These are phyloP conservation scores for Lachnellula cervina DNA, from an alignment of 2,329 filamentous ascomycete genomes.

Conservation along the genomic window DNA sequence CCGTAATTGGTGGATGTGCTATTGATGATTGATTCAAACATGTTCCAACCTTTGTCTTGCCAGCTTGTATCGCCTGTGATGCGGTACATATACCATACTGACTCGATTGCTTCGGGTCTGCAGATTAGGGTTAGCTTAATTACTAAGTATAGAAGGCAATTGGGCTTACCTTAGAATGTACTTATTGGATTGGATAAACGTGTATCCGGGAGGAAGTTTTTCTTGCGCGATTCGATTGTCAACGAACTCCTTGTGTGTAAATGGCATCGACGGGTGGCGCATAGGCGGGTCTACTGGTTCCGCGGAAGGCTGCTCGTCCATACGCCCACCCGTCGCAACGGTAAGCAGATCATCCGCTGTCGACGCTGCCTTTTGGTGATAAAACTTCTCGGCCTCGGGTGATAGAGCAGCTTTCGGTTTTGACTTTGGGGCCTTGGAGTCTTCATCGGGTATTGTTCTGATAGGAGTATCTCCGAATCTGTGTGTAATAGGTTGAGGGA, in stretches of 20 bases:
- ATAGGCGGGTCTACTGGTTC: constrained; percentile 1
- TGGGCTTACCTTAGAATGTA: constrained; percentile 58
- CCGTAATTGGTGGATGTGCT: constrained; percentile 62
- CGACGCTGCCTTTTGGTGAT: constrained; percentile 1
- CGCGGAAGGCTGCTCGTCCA: constrained; percentile 1
- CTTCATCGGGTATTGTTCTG: background rate
- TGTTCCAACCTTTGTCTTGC: constrained; percentile 79
- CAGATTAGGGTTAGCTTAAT: constrained; percentile 12
- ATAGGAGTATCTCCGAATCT: constrained; percentile 3
- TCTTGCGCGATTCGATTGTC: constrained; percentile 40
- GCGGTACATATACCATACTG: constrained; percentile 84
- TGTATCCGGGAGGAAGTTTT: constrained; percentile 47
- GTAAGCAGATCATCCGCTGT: background rate
- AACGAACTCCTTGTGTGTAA: constrained; percentile 52
- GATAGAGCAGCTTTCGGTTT: background rate
- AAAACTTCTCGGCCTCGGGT: background rate
- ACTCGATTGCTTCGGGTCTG: constrained; percentile 82
- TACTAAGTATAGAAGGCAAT: constrained; percentile 2
- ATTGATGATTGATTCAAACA: constrained; percentile 70
- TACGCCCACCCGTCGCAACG: background rate
- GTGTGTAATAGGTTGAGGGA: constrained; percentile 14
- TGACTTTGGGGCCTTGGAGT: background rate
- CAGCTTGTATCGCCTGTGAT: constrained; percentile 73
- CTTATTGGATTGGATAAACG: constrained; percentile 38
- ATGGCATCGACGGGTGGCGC: constrained; percentile 23